These are phyloP conservation scores for Colletotrichum sp. DNA, from an alignment of 2,329 filamentous ascomycete species.

Conservation along the genomic window DNA sequence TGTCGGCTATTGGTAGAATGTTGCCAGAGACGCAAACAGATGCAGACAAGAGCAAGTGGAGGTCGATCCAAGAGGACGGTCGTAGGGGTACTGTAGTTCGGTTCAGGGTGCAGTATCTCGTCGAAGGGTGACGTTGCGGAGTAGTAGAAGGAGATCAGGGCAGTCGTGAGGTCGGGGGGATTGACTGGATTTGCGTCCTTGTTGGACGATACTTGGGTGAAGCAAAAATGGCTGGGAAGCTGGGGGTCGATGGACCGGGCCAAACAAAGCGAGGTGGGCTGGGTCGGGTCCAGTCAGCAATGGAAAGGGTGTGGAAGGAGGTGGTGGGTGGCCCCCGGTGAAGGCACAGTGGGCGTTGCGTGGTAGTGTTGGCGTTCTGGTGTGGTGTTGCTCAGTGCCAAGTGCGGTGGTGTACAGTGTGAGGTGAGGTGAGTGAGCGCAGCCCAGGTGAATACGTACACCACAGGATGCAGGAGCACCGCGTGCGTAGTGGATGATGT, in stretches of 20 bases:
- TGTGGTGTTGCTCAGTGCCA: neutral
- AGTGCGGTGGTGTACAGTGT: neutral
- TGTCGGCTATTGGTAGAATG: slow-evolving; percentile 20
- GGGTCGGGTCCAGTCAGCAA: slow-evolving; percentile 17
- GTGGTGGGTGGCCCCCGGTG: neutral
- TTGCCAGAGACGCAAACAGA: slow-evolving; percentile 20
- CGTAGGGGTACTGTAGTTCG: slow-evolving; percentile 2
- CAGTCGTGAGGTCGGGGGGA: slow-evolving; percentile 18
- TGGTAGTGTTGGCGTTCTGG: neutral
- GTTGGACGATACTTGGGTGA: slow-evolving; percentile 11
- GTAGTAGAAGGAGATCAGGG: slow-evolving; percentile 11
- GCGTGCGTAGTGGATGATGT: neutral
- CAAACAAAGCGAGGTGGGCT: slow-evolving; percentile 20
- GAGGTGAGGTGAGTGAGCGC: neutral
- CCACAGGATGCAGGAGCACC: slow-evolving; percentile 7
- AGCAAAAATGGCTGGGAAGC: slow-evolving; percentile 23
- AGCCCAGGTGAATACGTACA: neutral
- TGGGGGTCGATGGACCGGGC: slow-evolving; percentile 19
- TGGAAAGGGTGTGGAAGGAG: neutral
- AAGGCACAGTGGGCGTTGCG: neutral
- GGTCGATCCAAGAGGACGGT: slow-evolving; percentile 3
- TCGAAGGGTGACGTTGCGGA: slow-evolving; percentile 11
- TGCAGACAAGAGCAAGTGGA: slow-evolving; percentile 12
- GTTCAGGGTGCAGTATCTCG: slow-evolving; percentile 15
- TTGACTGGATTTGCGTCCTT: slow-evolving; percentile 16